These are phyloP conservation scores for Hawksworthiomyces lignivorus DNA, from an alignment of 2,329 filamentous ascomycete species.

Conservation along the genomic window DNA sequence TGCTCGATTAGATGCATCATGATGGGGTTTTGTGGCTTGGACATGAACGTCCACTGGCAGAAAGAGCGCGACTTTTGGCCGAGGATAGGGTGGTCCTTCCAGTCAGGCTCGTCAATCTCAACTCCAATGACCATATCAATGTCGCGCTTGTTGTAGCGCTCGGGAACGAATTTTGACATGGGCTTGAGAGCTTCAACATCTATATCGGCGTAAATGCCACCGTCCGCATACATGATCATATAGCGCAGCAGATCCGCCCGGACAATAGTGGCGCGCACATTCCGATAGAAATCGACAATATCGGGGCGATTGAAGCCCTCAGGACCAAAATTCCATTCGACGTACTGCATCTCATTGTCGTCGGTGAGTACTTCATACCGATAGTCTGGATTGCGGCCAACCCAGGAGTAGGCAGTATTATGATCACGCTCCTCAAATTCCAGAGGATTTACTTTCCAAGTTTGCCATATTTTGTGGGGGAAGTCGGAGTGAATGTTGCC, in stretches of 20 bases:
- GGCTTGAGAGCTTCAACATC: constrained; percentile 35
- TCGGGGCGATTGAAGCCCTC: constrained; percentile 59
- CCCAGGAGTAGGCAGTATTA: constrained; percentile 55
- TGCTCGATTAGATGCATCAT: constrained; percentile 62
- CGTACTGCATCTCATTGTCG: constrained; percentile 57
- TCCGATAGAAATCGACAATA: constrained; percentile 53
- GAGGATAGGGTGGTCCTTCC: constrained; percentile 54
- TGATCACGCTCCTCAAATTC: constrained; percentile 58
- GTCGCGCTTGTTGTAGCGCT: constrained; percentile 54
- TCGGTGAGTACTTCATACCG: constrained; percentile 65
- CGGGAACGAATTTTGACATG: constrained; percentile 48
- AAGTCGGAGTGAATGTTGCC: constrained; percentile 29
- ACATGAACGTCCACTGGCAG: constrained; percentile 70
- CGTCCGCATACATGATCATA: constrained; percentile 60
- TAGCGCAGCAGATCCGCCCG: constrained; percentile 60
- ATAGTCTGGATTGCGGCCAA: constrained; percentile 56
- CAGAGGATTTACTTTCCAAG: constrained; percentile 64
- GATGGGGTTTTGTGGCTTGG: constrained; percentile 57
- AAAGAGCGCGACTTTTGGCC: constrained; percentile 63
- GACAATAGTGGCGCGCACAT: constrained; percentile 56
- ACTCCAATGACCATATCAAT: constrained; percentile 64
- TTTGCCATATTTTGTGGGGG: constrained; percentile 68
- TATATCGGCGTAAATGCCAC: constrained; percentile 43
- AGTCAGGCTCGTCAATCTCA: constrained; percentile 63
- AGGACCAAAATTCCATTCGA: constrained; percentile 60